A percentile compares a stretch with the other conserved stretches of the same genome.
These are phyloP conservation scores for Limnomonas spitsbergensis DNA, from an alignment of 139 green algal species.

Conservation along the genomic window DNA sequence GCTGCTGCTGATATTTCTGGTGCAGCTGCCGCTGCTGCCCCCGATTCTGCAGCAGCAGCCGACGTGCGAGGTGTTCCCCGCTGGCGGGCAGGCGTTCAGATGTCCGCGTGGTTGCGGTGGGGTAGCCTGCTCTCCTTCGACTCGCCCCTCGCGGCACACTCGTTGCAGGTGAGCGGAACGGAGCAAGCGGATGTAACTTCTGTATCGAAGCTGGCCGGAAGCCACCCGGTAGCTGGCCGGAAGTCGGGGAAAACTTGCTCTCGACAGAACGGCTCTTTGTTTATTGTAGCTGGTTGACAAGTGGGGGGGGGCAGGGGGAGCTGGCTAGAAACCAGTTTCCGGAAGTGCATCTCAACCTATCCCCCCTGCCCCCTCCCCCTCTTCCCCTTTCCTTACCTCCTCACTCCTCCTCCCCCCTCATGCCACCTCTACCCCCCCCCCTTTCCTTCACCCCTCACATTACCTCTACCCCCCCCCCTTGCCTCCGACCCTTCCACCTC, in stretches of 20 bases:
- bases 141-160: slow-evolving; percentile 23
- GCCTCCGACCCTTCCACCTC: no score
- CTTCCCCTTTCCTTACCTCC: background rate
- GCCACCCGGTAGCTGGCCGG: background rate
- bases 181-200: background rate
- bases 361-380: background rate
- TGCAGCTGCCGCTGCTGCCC: no score
- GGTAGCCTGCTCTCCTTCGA: slow-evolving; percentile 27
- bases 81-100: slow-evolving; percentile 20
- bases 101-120: slow-evolving; percentile 32
- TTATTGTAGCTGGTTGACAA: no score
- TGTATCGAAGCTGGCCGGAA: background rate
- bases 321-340: no score
- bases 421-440: background rate
- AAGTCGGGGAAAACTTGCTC: background rate
- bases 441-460: background rate
- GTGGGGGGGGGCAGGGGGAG: no score
- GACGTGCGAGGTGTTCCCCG: slow-evolving; percentile 21
- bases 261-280: background rate
- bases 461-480: no score
- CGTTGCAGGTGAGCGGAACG: slow-evolving; percentile 13
- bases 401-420: background rate
- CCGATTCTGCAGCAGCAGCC: no score
- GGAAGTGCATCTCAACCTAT: no score
- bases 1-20: no score